A percentile compares a stretch with the other conserved stretches of the same genome.
These are phyloP conservation scores for Glycine latifolia DNA, from an alignment of 306 rosid genomes.

Conservation along the genomic window DNA sequence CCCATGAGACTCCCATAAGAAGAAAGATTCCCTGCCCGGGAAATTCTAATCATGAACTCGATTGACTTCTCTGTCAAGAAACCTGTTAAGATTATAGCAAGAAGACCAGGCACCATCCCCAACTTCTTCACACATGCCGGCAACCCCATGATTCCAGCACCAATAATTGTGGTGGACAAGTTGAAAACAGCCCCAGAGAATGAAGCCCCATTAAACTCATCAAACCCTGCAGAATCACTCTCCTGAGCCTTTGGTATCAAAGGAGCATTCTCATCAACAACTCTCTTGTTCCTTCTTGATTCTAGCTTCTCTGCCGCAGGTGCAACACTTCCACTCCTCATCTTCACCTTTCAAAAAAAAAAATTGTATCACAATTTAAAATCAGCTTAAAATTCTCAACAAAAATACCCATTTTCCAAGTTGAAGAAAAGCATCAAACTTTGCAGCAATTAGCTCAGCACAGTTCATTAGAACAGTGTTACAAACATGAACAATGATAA, in stretches of 20 bases:
- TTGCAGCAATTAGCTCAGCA: neutral
- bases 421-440: constrained; percentile 38
- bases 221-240: constrained; percentile 53
- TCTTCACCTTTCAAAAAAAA: constrained; percentile 38
- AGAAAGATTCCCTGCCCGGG: constrained; percentile 65
- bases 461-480: neutral
- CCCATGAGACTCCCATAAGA: constrained; percentile 86
- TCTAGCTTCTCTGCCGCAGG: constrained; percentile 52
- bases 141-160: constrained; percentile 94
- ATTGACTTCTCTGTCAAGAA: constrained; percentile 79
- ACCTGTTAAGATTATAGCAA: constrained; percentile 67
- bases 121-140: constrained; percentile 83
- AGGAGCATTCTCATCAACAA: constrained; percentile 70
- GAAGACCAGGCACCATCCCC: constrained; percentile 86
- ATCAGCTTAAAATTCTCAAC: constrained; percentile 25
- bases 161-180: constrained; percentile 86
- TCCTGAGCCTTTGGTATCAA: constrained; percentile 64
- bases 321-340: constrained; percentile 56
- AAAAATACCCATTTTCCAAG: constrained; percentile 40
- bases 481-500: constrained; percentile 30
- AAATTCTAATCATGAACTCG: constrained; percentile 72
- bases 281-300: constrained; percentile 55
- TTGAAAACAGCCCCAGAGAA: constrained; percentile 86
- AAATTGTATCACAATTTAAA: neutral
- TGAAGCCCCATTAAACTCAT: constrained; percentile 85